These are phyloP conservation scores for Xylariaceae sp. DNA, from an alignment of 2,329 filamentous ascomycete genomes.

Conservation along the genomic window DNA sequence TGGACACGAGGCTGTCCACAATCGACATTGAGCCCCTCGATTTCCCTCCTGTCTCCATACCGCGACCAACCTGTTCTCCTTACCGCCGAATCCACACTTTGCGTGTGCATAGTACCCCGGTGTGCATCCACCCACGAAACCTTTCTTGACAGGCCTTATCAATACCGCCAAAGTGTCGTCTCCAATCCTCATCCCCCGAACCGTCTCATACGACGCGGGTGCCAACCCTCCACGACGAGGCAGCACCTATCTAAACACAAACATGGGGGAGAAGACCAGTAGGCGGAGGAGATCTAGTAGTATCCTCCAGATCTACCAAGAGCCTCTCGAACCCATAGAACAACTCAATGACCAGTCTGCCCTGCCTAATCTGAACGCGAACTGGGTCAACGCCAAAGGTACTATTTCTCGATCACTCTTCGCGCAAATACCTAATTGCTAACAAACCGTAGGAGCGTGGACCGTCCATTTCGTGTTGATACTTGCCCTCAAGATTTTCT, in stretches of 20 bases:
- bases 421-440: constrained; percentile 1
- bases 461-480: constrained; percentile 96
- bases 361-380: constrained; percentile 91
- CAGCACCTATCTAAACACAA: constrained; percentile 52
- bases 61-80: constrained; percentile 2
- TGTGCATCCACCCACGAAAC: constrained; percentile 19
- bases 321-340: constrained; percentile 93
- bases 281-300: constrained; percentile 94
- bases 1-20: no score
- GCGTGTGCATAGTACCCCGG: constrained; percentile 2
- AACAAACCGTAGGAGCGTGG: constrained; percentile 78
- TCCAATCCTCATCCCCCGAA: constrained; percentile 78
- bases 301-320: constrained; percentile 86
- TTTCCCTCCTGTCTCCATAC: constrained; percentile 3
- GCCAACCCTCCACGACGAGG: constrained; percentile 64
- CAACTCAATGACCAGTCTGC: constrained; percentile 96
- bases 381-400: constrained; percentile 99
- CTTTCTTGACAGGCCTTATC: constrained; percentile 29
- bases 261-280: constrained; percentile 61
- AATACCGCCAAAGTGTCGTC: constrained; percentile 97
- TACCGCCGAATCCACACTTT: background rate
- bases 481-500: constrained; percentile 86
- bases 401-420: constrained; percentile 31
- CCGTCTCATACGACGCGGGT: constrained; percentile 86
- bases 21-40: constrained; percentile 2